Conservation (phyloP, 352 stramenopile genomes). For the Phytophthora sp. region DNA sequence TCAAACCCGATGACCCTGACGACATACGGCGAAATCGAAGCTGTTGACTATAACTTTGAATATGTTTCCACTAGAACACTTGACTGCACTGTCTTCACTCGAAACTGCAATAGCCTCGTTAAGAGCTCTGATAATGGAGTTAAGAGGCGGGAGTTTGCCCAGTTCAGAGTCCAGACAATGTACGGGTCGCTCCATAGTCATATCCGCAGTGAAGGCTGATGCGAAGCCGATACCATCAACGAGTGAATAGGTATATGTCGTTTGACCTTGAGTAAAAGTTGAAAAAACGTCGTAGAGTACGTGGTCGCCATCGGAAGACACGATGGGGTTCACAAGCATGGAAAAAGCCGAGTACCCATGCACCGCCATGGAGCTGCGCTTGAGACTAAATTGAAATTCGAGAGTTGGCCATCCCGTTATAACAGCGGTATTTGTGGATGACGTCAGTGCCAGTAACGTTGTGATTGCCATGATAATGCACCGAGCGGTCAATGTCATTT, state of each 20-base stretch:
- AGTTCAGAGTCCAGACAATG: slow-evolving; percentile 8
- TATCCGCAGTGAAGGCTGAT: neutral
- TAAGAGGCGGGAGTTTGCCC: slow-evolving; percentile 6
- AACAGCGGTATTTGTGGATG: neutral
- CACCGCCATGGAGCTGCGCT: neutral
- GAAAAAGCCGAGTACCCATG: slow-evolving; percentile 7
- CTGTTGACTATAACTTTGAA: slow-evolving; percentile 7
- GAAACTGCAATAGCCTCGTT: slow-evolving; percentile 5
- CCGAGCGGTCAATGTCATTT: neutral
- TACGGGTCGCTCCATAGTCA: neutral
- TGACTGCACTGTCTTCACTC: neutral
- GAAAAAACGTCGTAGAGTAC: slow-evolving; percentile 17
- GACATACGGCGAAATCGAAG: slow-evolving; percentile 16
- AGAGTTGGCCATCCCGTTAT: neutral
- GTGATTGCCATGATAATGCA: neutral
- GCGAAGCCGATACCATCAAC: neutral
- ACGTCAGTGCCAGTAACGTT: neutral
- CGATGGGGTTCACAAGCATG: slow-evolving; percentile 4
- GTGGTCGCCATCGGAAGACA: neutral
- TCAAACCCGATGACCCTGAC: slow-evolving; percentile 7
- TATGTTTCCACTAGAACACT: slow-evolving; percentile 8
- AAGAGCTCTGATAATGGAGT: slow-evolving; percentile 8
- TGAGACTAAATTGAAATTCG: neutral
- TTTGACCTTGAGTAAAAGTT: slow-evolving; percentile 4
- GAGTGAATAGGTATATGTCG: slow-evolving; percentile 3